These are phyloP conservation scores for Cercospora nicotianae DNA, from an alignment of 2,329 filamentous ascomycete genomes.

Conservation along the genomic window DNA sequence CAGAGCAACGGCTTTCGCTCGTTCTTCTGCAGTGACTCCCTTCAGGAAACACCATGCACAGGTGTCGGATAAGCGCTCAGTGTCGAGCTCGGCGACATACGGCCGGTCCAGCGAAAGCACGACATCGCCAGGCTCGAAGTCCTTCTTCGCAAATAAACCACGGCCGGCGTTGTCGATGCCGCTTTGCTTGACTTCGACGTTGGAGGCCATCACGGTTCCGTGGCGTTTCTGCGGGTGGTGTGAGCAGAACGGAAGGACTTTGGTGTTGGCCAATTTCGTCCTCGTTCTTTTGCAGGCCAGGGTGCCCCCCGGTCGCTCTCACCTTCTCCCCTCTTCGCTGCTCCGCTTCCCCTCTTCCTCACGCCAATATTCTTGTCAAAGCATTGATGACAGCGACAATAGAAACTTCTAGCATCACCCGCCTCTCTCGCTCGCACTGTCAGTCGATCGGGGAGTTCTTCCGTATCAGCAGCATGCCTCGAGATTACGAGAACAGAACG, in stretches of 20 bases:
- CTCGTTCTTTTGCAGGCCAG: constrained; percentile 10
- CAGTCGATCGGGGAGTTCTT: background rate
- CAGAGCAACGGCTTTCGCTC: constrained; percentile 39
- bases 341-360: background rate
- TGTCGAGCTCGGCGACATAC: constrained; percentile 57
- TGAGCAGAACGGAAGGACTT: background rate
- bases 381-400: background rate
- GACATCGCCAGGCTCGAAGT: constrained; percentile 51
- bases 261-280: background rate
- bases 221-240: constrained; percentile 7
- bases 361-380: background rate
- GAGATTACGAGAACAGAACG: background rate
- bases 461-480: background rate
- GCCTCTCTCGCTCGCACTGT: no score
- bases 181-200: constrained; percentile 30
- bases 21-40: constrained; percentile 22
- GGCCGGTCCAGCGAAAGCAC: constrained; percentile 54
- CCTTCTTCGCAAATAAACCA: constrained; percentile 55
- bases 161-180: constrained; percentile 44
- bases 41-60: constrained; percentile 58
- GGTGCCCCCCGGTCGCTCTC: background rate
- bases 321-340: background rate
- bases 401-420: background rate
- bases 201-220: constrained; percentile 16
- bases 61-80: constrained; percentile 52